Base-by-base conservation (phyloP, 306 rosid species). In the Echinosophora koreensis region DNA sequence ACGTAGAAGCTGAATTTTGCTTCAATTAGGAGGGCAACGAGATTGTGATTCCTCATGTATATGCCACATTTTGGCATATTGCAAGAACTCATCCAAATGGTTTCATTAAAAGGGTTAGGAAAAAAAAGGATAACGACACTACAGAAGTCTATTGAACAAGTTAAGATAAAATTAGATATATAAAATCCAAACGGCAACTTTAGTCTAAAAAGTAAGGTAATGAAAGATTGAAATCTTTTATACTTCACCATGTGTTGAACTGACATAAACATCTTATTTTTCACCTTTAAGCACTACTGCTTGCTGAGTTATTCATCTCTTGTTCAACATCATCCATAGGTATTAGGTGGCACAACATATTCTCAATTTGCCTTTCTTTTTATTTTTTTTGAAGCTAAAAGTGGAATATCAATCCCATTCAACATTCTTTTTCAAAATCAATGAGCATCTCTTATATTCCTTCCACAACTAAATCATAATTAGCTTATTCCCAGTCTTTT, bases 341-440 rank as follows among this genome's bases (percentile, higher is more conserved):
- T 41, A 41, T 41, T 41, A 41, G 75, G 77, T 72, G 79, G 75
- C 81, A 30, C 55, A 46, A 3, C 78, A 80, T 76, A 78, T 78
- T 85, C 84, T 78, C 37, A 52, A 13, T 28, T 69, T 55, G 3
- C 71, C 63, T 65, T 84, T 76, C 60, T 38, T 67, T 66, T 52
- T 4, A 60, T 61, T 72, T 17, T 17, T 13, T 51, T 47, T 52
- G 50, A 32, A 50, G 76, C 54, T 79, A 69, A 74, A 74, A 78
- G 88, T 35, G 69, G 80, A 84, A 85, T 85, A 85, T 44, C 32
- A 0, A 82, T 78, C 82, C 16, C 69, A 52, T 74, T 74, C 86
- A 70, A 58, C 82, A 78, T 81, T 73, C 52, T 82, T 82, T 57
- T 74, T 73, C 18, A 81, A 81, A 81, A 73, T 69, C 69, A 74